A percentile compares a stretch with the other conserved stretches of the same genome.
phyloP scores from a whole-genome alignment of 2,329 filamentous ascomycete species.

The Cladosporium sp. region DNA sequence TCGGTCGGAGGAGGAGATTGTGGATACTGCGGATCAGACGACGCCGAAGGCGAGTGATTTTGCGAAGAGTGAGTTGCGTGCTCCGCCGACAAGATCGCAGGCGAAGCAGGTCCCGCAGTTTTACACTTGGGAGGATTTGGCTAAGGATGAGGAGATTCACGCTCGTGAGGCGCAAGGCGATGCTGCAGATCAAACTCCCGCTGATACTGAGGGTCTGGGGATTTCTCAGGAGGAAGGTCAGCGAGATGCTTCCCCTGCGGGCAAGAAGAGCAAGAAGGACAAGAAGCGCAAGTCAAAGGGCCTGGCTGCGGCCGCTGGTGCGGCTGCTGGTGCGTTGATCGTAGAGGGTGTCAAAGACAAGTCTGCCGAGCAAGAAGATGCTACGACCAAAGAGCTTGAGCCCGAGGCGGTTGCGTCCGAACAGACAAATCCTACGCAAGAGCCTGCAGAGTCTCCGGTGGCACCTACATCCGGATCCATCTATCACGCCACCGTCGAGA shows the following conservation, averaged over 20 bases:
- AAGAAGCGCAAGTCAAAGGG: slow-evolving; percentile 23
- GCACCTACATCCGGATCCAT: background rate
- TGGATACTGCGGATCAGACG: slow-evolving; percentile 58
- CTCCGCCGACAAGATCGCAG: slow-evolving; percentile 10
- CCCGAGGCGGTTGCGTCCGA: background rate
- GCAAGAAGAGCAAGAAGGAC: slow-evolving; percentile 31
- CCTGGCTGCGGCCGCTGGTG: slow-evolving; percentile 25
- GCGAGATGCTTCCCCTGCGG: background rate
- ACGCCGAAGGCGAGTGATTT: slow-evolving; percentile 63
- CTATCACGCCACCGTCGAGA: background rate
- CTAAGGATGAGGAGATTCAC: slow-evolving; percentile 21
- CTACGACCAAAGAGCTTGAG: background rate
- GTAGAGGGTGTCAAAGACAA: slow-evolving; percentile 15
- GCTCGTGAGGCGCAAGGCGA: slow-evolving; percentile 2
- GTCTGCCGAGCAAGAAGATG: slow-evolving; percentile 14
- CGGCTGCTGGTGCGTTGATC: slow-evolving; percentile 20
- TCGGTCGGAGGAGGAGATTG: slow-evolving; percentile 38
- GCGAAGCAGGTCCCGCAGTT: slow-evolving; percentile 30
- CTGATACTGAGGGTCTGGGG: background rate
- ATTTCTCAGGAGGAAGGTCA: background rate
- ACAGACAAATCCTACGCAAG: background rate
- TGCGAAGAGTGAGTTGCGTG: slow-evolving; percentile 23
- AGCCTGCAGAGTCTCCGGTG: background rate
- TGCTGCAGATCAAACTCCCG: background rate
- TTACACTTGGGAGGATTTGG: slow-evolving; percentile 36